phyloP scores from a whole-genome alignment of 441 rosid species.

The Erodium chrysanthum region DNA sequence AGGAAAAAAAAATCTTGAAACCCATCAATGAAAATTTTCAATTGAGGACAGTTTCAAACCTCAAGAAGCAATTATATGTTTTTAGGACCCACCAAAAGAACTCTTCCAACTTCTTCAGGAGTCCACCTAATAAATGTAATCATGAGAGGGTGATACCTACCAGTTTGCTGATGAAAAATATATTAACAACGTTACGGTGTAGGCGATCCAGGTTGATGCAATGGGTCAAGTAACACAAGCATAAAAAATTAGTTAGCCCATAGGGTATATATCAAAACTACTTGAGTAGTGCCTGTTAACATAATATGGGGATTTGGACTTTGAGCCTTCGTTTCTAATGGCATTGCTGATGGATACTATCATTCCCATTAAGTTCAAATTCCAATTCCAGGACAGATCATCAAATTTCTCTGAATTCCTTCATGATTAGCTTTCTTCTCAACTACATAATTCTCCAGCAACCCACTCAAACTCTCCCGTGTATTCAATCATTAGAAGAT shows the following conservation, averaged over 20 bases:
- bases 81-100: not conserved
- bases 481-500: not conserved
- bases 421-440: slow-evolving; percentile 1
- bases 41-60: not conserved
- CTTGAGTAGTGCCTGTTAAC: not conserved
- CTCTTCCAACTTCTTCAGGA: not conserved
- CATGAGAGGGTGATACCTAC: not conserved
- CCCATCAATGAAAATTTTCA: not conserved
- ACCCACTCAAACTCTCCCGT: not conserved
- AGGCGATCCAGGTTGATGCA: not conserved
- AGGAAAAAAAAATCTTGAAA: not conserved
- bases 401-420: slow-evolving; percentile 1
- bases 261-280: not conserved
- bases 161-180: not conserved
- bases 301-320: not conserved
- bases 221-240: not conserved
- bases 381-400: not conserved
- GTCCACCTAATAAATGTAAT: not conserved
- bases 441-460: not conserved
- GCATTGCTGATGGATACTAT: not conserved
- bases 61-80: not conserved
- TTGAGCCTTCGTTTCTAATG: not conserved
- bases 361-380: not conserved
- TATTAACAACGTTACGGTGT: not conserved
- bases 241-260: not conserved